These are phyloP conservation scores for Hippophae tibetana DNA, from an alignment of 306 rosid genomes.

Conservation along the genomic window DNA sequence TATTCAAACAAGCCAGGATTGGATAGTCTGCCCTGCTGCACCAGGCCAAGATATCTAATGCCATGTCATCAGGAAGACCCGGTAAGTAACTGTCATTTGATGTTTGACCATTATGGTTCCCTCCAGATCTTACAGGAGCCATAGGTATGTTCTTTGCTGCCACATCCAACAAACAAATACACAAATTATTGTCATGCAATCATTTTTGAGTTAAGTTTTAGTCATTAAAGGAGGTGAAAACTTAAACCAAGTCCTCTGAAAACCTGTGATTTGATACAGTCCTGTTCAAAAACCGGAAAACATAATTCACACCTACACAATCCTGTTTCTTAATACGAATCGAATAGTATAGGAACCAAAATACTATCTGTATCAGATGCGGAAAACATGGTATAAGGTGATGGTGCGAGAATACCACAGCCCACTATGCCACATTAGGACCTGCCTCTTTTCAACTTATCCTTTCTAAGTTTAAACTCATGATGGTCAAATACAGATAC, in stretches of 20 bases:
- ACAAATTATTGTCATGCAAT: neutral
- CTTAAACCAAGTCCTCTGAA: neutral
- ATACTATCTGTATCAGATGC: neutral
- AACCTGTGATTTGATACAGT: neutral
- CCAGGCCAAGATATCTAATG: conserved; percentile 24
- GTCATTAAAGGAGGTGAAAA: neutral
- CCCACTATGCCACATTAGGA: neutral
- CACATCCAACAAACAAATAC: neutral
- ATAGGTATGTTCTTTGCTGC: neutral
- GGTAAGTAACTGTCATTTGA: conserved; percentile 18
- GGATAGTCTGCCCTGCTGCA: conserved; percentile 23
- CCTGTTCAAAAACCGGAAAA: neutral
- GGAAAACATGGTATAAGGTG: neutral
- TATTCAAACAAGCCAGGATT: conserved; percentile 24
- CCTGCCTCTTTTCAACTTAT: no score
- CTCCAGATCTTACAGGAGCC: neutral
- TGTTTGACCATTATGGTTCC: neutral
- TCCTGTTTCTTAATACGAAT: neutral
- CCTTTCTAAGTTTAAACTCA: no score
- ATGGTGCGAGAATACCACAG: neutral
- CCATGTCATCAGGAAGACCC: conserved; percentile 29
- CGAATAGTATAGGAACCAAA: neutral
- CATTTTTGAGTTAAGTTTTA: neutral
- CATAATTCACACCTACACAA: no score
- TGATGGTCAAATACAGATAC: no score